Evolutionary conservation across 805 yeast genomes (phyloP), one percentile per base, ranked within the genome.

Genomic region (Ogataea paradorogensis): DNA sequence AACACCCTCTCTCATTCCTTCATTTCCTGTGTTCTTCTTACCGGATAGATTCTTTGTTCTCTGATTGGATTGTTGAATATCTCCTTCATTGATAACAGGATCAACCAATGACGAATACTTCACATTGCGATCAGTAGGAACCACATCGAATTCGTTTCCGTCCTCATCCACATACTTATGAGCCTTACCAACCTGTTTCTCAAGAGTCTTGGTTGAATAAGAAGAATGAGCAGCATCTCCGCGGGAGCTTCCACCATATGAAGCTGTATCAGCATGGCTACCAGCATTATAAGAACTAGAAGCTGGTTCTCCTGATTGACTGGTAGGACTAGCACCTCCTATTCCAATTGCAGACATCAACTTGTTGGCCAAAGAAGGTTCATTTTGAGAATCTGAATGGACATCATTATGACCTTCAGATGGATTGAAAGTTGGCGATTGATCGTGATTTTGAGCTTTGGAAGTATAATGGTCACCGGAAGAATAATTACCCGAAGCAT

Each of bases 51-150:
- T n/a, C 22, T n/a, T 26, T 11, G 14, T 24, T 28, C 31, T 22
- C 28, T 31, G 11, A 32, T 37, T 10, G 7, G 47, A 33, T n/a
- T 27, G 27, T 7, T 26, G 43, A 16, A 55, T 48, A 15, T 56
- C 58, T 4, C 34, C 36, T 14, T 45, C 38, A 9, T 37, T 26
- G 10, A 59, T 28, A 18, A 53, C 58, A 1, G 60, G 52, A 30
- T 59, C 62, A 25, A 58, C 59, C 55, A 58, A 24, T 4, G 65
- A 58, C 8, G 53, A 27, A 34, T 59, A 55, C 23, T 45, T 45
- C 28, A 50, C 46, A 30, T 59, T 56, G 11, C 27, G 22, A 36
- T 33, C 31, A 5, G 32, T 27, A 15, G 50, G 50, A 28, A 41
- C 22, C n/a, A 40, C 48, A n/a, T 48, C 45, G 18, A 47, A 42